Evolutionary conservation across 2,329 filamentous ascomycete genomes (phyloP).

Genomic region (Ophiostoma tasmaniense): DNA sequence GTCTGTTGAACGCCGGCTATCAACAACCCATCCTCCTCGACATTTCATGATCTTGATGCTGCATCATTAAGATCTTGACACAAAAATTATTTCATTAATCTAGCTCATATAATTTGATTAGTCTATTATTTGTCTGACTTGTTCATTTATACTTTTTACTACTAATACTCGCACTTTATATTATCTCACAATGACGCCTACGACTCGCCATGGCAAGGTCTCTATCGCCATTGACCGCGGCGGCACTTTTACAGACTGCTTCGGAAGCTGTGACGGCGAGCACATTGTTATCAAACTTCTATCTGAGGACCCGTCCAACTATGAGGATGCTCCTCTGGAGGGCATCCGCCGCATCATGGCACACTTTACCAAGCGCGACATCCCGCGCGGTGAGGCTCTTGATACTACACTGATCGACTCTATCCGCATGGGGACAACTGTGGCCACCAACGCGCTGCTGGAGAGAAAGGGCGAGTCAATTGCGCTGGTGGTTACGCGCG

Average conservation of each 20-base stretch:
- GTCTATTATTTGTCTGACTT: background rate
- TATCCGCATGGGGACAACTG: constrained; percentile 93
- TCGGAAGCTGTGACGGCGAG: constrained; percentile 58
- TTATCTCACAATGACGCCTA: constrained; percentile 1
- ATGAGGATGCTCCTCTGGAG: constrained; percentile 82
- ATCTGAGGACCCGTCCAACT: constrained; percentile 79
- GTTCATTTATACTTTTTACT: background rate
- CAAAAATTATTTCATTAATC: background rate
- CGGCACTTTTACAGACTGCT: constrained; percentile 88
- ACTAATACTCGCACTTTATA: background rate
- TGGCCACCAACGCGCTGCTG: constrained; percentile 84
- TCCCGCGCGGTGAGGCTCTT: constrained; percentile 68
- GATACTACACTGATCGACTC: constrained; percentile 80
- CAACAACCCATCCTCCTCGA: background rate
- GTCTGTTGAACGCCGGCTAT: background rate
- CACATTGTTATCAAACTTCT: constrained; percentile 43
- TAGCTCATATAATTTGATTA: background rate
- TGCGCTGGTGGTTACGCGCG: constrained; percentile 76
- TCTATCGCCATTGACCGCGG: constrained; percentile 67
- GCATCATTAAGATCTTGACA: background rate
- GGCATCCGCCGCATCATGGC: constrained; percentile 81
- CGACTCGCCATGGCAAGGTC: constrained; percentile 16
- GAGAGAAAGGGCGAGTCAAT: constrained; percentile 87
- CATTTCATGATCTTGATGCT: background rate
- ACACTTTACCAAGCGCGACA: constrained; percentile 64